These are phyloP conservation scores for Tetramitus jugosus DNA, from an alignment of 208 protist genomes.

Conservation along the genomic window DNA sequence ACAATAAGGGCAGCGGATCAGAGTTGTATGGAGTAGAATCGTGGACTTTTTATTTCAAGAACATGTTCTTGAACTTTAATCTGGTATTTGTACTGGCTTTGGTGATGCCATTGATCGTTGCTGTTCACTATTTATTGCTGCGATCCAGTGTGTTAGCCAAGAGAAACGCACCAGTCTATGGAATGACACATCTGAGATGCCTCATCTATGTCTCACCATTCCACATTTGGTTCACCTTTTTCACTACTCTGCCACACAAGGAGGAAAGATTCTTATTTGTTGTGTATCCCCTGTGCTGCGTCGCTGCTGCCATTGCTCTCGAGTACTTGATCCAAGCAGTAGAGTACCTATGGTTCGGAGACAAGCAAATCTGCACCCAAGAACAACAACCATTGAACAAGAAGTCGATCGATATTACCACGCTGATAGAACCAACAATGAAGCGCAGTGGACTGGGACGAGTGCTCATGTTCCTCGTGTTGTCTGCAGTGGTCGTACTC, in stretches of 20 bases:
- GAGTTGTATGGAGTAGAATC: conserved; percentile 82
- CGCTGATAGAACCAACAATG: background rate
- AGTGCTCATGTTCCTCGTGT: conserved; percentile 35
- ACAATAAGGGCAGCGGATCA: conserved; percentile 56
- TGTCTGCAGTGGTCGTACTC: conserved; percentile 48
- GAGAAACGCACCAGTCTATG: too few relatives aligned
- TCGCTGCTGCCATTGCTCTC: conserved; percentile 58
- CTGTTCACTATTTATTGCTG: background rate
- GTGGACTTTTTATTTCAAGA: conserved; percentile 78
- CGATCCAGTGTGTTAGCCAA: background rate
- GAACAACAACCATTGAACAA: too few relatives aligned
- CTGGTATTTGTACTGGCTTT: conserved; percentile 60
- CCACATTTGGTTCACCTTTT: conserved; percentile 73
- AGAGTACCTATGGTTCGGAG: too few relatives aligned
- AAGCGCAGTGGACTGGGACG: conserved; percentile 2
- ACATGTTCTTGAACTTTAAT: conserved; percentile 84
- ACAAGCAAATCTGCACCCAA: too few relatives aligned
- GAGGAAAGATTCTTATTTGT: conserved; percentile 85
- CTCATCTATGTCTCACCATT: conserved; percentile 49
- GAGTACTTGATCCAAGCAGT: background rate
- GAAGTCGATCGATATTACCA: too few relatives aligned
- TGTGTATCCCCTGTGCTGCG: conserved; percentile 74
- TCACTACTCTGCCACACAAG: conserved; percentile 78
- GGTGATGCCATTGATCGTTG: background rate
- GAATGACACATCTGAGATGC: background rate